Evolutionary conservation across 1,284 basidiomycete genomes (phyloP).

Genomic region (Rhizoctonia solani): DNA sequence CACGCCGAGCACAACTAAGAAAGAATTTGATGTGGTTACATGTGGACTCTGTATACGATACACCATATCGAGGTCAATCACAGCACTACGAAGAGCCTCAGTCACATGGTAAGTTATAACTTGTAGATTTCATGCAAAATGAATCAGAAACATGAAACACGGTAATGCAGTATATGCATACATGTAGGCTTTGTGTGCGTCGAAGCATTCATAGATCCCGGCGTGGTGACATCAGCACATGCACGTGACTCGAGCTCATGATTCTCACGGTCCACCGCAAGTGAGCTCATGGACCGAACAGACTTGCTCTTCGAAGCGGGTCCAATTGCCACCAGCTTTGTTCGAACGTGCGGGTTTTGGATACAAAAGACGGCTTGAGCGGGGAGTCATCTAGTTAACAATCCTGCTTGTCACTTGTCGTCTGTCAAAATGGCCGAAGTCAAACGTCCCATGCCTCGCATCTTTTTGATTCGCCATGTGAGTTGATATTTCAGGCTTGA

Average conservation of each 20-base stretch:
- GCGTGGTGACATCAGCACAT: background rate
- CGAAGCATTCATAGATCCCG: too few relatives aligned
- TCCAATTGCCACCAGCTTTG: background rate
- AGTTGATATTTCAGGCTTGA: conserved; percentile 34
- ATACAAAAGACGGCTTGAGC: conserved; percentile 5
- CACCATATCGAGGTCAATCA: background rate
- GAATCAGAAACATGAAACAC: too few relatives aligned
- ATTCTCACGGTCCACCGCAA: conserved; percentile 32
- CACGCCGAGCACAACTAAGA: too few relatives aligned
- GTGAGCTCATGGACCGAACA: conserved; percentile 12
- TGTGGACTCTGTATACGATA: background rate
- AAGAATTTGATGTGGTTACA: background rate
- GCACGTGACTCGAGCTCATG: background rate
- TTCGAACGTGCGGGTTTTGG: background rate
- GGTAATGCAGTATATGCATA: too few relatives aligned
- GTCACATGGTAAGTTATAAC: background rate
- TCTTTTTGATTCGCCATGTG: conserved; percentile 79
- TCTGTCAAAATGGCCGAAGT: conserved; percentile 10
- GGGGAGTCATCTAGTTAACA: background rate
- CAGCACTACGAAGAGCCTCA: background rate
- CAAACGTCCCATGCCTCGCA: conserved; percentile 62
- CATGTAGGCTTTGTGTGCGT: too few relatives aligned
- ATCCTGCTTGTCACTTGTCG: background rate
- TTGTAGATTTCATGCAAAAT: background rate
- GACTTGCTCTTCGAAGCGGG: conserved; percentile 11